Evolutionary conservation across 495 filamentous ascomycete genomes (phyloP), one percentile per base, ranked within the genome.

Genomic region (Lepidopterella palustris): DNA sequence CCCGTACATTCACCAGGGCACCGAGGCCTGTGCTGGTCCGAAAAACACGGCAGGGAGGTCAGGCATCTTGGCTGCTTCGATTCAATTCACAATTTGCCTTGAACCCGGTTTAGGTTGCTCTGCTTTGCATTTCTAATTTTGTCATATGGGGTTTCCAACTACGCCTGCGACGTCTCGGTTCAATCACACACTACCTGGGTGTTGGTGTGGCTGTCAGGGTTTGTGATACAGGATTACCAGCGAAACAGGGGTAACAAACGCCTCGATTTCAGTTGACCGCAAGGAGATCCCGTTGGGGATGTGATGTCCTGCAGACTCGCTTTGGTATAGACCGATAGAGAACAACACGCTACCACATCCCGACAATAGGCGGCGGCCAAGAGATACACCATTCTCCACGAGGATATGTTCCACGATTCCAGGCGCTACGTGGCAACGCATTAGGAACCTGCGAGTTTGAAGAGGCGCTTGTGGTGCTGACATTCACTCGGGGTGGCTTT

Each of bases 371-470:
- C 15, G 47, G 47, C 20, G 45, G 21, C 47, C 21, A 13, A 24
- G 25, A 24, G 47, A 50, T 50, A 50, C 0, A 2, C 23, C 26
- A 25, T 49, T 3, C 3, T 24, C 25, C 18, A 9, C 3, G 11
- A 50, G 18, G 24, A 25, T 18, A 50, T 50, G 26, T 24, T 25
- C 47, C 21, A 26, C 24, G 20, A 24, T 24, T 50, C 15, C 24
- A 24, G 47, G 18, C 47, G 47, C 47, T 50, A 50, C 47, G 47
- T 50, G 47, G 47, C 47, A 50, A 24, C 25, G 47, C 20, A 25
- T 50, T 27, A 27, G 47, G 20, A 21, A 15, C 24, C 47, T 27
- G 47, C n/a, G n/a, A n/a, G n/a, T n/a, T n/a, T n/a, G n/a, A n/a
- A 25, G 47, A 6, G 47, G 47, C 47, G 23, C 47, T 50, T 50